Evolutionary conservation across 495 filamentous ascomycete genomes (phyloP).

Genomic region (Talaromyces nanjingensis): DNA sequence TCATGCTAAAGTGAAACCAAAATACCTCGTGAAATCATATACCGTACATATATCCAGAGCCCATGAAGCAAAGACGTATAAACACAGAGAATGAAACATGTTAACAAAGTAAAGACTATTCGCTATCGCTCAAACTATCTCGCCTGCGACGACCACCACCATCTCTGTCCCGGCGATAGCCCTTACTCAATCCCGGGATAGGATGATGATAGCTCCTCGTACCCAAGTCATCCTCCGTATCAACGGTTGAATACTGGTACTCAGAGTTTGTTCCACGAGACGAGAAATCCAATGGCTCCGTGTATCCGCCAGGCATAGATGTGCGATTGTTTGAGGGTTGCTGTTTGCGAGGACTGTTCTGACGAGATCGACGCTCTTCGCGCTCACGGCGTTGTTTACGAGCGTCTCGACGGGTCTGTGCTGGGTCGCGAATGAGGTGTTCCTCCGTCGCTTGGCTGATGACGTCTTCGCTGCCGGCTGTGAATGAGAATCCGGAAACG

Average conservation of each 20-base stretch:
- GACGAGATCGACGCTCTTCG: slow-evolving; percentile 23
- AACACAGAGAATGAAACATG: not conserved
- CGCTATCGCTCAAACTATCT: slow-evolving; percentile 52
- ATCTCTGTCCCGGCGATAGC: slow-evolving; percentile 32
- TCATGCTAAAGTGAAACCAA: not conserved
- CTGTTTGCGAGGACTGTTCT: slow-evolving; percentile 33
- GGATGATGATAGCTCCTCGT: slow-evolving; percentile 77
- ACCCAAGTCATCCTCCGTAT: slow-evolving; percentile 54
- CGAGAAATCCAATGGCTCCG: slow-evolving; percentile 46
- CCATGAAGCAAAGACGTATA: not conserved
- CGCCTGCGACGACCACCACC: slow-evolving; percentile 29
- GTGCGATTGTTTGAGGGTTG: slow-evolving; percentile 18
- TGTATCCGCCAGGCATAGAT: slow-evolving; percentile 46
- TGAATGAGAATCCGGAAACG: slow-evolving; percentile 41
- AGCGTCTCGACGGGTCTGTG: slow-evolving; percentile 24
- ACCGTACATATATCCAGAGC: slow-evolving; percentile 1
- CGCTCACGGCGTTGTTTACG: slow-evolving; percentile 13
- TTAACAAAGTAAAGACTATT: slow-evolving; percentile 11
- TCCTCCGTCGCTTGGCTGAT: slow-evolving; percentile 49
- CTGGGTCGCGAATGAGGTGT: slow-evolving; percentile 34
- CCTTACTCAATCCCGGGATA: slow-evolving; percentile 63
- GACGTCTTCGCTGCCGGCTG: slow-evolving; percentile 46
- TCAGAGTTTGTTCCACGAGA: slow-evolving; percentile 37
- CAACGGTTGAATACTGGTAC: slow-evolving; percentile 42
- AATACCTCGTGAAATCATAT: not conserved